Evolutionary conservation across 2,329 filamentous ascomycete genomes (phyloP), one percentile per base, ranked within the genome.

Genomic region (Diaporthe vaccinii): DNA sequence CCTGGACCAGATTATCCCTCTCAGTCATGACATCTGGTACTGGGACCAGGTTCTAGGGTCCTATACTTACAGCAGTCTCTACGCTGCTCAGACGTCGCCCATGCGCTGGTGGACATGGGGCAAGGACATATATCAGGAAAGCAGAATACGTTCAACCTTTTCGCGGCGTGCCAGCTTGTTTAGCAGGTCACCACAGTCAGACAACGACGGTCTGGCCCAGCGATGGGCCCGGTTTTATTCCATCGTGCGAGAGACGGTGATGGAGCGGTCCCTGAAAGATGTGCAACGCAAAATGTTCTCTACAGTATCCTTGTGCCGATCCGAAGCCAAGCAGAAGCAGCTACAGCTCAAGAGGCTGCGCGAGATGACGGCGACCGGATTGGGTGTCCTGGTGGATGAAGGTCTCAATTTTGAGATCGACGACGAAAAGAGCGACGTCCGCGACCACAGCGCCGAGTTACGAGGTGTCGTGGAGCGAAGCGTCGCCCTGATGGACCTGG

Each of bases 21-120:
- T 99, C 25, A 94, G 92, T 79, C 93, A 98, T 78, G 95, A 98
- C 79, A 93, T 98, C 34, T 96, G 93, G 91, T 98, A 98, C 83
- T 99, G 97, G 97, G 95, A 98, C 81, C 94, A 97, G 78, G 90
- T 98, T 2, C 85, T 98, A 41, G 91, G 91, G 14, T 97, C 95
- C 0, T 93, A 95, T 79, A 89, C 91, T 67, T 94, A 93, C 80
- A 96, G 94, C 78, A 93, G 92, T 44, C 82, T 98, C 4, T 98
- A 98, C 84, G 93, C 94, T 20, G 85, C 97, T 12, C 97, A 99
- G 83, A 98, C 93, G 0, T 95, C 93, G 0, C 97, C 97, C 0
- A 80, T 93, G 55, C 89, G 94, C 25, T 83, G 98, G 46, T 96
- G 92, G 91, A 85, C 87, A 4, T 95, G 93, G 90, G 87, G 90